Base-by-base conservation (phyloP, 2,329 filamentous ascomycete genomes). In the Colletotrichum sp. region DNA sequence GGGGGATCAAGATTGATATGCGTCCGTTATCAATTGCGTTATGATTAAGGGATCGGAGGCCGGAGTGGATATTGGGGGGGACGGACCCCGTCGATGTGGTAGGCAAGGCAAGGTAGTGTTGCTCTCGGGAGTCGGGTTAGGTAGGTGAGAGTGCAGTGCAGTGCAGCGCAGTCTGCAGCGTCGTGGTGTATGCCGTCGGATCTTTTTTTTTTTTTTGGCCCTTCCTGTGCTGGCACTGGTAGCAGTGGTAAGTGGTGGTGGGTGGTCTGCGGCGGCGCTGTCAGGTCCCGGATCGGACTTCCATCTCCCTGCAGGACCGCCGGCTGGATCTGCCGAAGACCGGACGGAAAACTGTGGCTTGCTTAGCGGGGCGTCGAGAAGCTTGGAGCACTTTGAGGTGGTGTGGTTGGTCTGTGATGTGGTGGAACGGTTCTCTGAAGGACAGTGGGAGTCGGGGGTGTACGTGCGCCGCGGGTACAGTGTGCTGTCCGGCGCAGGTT, bases 321-420 rank as follows among this genome's bases (percentile, higher is more conserved):
- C 70, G 70, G 74, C 28, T 59, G 64, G 74, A 75, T 75, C 65
- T 73, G 70, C 73, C 74, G 70, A 76, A 76, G 74, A 76, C 74
- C 74, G 74, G 74, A 74, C 70, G 74, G 74, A 73, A 76, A 76
- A 76, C 64, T 76, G 71, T 74, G 70, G 74, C 74, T 76, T 76
- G 70, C 64, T 39, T 63, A 64, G 72, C 32, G n/a, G 65, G 28
- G 39, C 39, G 39, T 55, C 52, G n/a, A 32, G 30, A 59, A 30
- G 26, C 26, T 59, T 26, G 55, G 55, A 26, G 26, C 26, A 59
- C 55, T 26, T 16, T 59, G 55, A 30, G 60, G 28, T 32, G 30
- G n/a, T 63, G 26, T 34, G 21, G 24, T 24, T 21, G 28, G 60
- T 32, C 59, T 32, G 52, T 59, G 21, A 26, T 52, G 30, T 3